These are phyloP conservation scores for Cryptosporidium xiaoi DNA, from an alignment of 169 alveolate genomes.

Conservation along the genomic window DNA sequence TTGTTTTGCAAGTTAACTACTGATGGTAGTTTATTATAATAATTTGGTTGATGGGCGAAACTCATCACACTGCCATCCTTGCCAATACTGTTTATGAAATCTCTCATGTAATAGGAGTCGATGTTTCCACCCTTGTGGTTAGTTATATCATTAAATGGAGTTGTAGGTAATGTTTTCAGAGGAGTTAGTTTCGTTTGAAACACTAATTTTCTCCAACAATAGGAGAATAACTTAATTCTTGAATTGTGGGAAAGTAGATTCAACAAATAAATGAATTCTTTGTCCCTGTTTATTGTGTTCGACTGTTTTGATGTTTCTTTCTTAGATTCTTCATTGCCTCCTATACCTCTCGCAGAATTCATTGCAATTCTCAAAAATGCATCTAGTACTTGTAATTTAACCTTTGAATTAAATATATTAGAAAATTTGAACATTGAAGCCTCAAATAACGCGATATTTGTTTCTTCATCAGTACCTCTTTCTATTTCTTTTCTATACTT, in stretches of 20 bases:
- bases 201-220: slow-evolving; percentile 53
- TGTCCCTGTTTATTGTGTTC: slow-evolving; percentile 7
- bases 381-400: slow-evolving; percentile 25
- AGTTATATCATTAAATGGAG: slow-evolving; percentile 16
- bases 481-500: slow-evolving; percentile 58
- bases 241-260: slow-evolving; percentile 3
- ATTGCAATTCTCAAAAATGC: slow-evolving; percentile 45
- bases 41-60: slow-evolving; percentile 69
- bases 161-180: slow-evolving; percentile 31
- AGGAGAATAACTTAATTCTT: slow-evolving; percentile 26
- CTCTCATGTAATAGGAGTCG: slow-evolving; percentile 64
- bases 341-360: neutral
- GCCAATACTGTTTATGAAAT: slow-evolving; percentile 51
- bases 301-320: slow-evolving; percentile 10
- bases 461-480: slow-evolving; percentile 1
- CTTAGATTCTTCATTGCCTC: slow-evolving; percentile 8
- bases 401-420: slow-evolving; percentile 22
- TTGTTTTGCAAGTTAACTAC: slow-evolving; percentile 48
- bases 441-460: slow-evolving; percentile 54
- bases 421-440: slow-evolving; percentile 45
- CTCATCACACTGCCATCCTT: slow-evolving; percentile 31
- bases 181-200: slow-evolving; percentile 28
- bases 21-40: slow-evolving; percentile 55
- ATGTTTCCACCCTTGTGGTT: slow-evolving; percentile 32
- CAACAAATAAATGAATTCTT: slow-evolving; percentile 6